Evolutionary conservation across 2,329 filamentous ascomycete genomes (phyloP), one percentile per base, ranked within the genome.

Genomic region (Ceratocystiopsis sp.): DNA sequence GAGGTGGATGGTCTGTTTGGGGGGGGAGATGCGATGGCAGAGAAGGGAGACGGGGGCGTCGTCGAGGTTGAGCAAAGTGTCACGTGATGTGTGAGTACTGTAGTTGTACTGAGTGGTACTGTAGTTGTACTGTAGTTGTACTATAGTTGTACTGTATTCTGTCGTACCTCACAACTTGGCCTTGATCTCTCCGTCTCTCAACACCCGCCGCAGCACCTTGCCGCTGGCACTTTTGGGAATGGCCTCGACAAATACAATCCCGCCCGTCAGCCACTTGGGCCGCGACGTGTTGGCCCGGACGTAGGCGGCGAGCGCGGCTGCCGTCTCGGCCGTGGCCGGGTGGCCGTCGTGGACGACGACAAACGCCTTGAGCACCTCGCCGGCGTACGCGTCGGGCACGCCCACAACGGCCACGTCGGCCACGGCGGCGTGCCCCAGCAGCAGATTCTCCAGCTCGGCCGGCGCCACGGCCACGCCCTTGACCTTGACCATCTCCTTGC

Each of bases 401-500:
- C 67, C 67, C 38, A 73, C 57, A 0, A 76, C 69, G 0, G 74
- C 74, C 1, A 62, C 66, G 51, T 79, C 75, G 36, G 69, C 68
- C 0, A 80, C 67, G 14, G 62, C 62, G 0, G 58, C 52, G 47
- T 79, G 72, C 0, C 73, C 68, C 1, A 78, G 63, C n/a, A 80
- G 56, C 3, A 73, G 52, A 49, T 78, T 73, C 51, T 80, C 75
- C 0, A 80, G 61, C 52, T 80, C 76, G 0, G 75, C 75, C 0
- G 76, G 75, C 8, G 75, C 71, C 9, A 78, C 71, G 6, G 66
- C 68, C 34, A 76, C 69, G 0, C 75, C 75, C 48, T 78, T 78
- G 11, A 79, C 74, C 53, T 80, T 80, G 56, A 79, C 75, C 64
- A 79, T 70, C 55, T 80, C 75, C 59, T 80, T 81, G 54, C 80